Base-by-base conservation (phyloP, 352 stramenopile species). In the Pythium chondricola region DNA sequence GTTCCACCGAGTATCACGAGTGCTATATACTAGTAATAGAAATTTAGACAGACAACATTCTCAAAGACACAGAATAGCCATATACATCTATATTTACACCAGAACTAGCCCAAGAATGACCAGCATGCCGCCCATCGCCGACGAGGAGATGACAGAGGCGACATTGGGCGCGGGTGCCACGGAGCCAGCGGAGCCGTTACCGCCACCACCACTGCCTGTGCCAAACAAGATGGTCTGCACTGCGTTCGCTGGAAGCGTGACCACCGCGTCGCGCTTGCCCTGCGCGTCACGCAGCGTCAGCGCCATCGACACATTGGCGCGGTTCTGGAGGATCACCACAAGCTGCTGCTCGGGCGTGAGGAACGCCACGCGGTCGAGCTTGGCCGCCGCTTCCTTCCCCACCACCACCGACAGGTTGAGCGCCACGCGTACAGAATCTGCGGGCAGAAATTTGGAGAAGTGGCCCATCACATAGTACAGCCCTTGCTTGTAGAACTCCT, bases 381-480 rank as follows among this genome's bases (percentile, higher is more conserved):
- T 36, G 6, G 1, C 6, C 7, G 46, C 8, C 22, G 20, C 18
- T n/a, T 22, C 21, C 6, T 33, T 44, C 3, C 4, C 42, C 13
- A 6, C 4, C 10, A 25, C 33, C 5, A 30, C 27, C 10, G 17
- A 37, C 4, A 56, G 38, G 10, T 22, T 25, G 20, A 56, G 48
- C 29, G 32, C 20, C 17, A 89, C 57, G 18, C 76, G 74, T 21
- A 59, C 56, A 8, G 76, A 76, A 18, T 65, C 67, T 1, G 64
- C 47, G 11, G 67, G 56, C 9, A 93, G 30, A 46, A 93, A 94
- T 53, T 88, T 88, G 50, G 70, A 71, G 36, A 93, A 69, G 56
- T 94, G 83, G 6, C 68, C 78, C 62, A 94, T 70, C 22, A 74
- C 58, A 44, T 92, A 94, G 52, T 78, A 94, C 69, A 89, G 88